Base-by-base conservation (phyloP, 345 rosid species). In the Rhizophora apiculata region DNA sequence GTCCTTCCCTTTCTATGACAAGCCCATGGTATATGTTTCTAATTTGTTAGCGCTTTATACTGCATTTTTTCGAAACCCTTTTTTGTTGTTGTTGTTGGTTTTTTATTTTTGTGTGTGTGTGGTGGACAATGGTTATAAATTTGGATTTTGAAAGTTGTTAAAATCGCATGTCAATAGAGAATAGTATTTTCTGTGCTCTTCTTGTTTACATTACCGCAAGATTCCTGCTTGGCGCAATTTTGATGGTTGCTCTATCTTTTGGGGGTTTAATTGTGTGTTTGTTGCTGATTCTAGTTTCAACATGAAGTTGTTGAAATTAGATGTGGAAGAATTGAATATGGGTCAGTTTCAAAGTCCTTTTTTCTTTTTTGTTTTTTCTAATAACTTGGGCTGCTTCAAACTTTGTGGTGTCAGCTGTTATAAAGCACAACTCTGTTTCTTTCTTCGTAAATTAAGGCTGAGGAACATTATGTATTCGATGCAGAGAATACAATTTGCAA, bases 401-500 rank as follows among this genome's bases (percentile, higher is more conserved):
- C 19, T 26, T 43, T 5, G 6, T 18, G 18, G 27, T 18, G 20
- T 43, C 24, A 27, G 26, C 46, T 46, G 13, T 60, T 32, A 9
- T 76, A 53, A 21, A 43, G 24, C 31, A 36, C 21, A 9, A 30
- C n/a, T 10, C 30, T 27, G 3, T 32, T 19, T 30, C 13, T 51
- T 48, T 27, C 29, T 19, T 62, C 36, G 43, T n/a, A 24, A 46
- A 62, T 32, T 22, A 18, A 24, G 61, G 48, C 16, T 70, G 64
- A 55, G 18, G 59, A 24, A 64, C 1, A 5, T 24, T 71, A 8
- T 78, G 27, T 65, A n/a, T 51, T 60, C 55, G 18, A 43, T 60
- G 64, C 84, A 95, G 99, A 92, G 97, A 81, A 89, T 96, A 80
- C 96, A 89, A 72, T 92, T 75, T 81, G 98, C 98, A 27, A 92